Evolutionary conservation across 768 basidiomycete genomes (phyloP).

Genomic region (Agrocybe chaxingu): DNA sequence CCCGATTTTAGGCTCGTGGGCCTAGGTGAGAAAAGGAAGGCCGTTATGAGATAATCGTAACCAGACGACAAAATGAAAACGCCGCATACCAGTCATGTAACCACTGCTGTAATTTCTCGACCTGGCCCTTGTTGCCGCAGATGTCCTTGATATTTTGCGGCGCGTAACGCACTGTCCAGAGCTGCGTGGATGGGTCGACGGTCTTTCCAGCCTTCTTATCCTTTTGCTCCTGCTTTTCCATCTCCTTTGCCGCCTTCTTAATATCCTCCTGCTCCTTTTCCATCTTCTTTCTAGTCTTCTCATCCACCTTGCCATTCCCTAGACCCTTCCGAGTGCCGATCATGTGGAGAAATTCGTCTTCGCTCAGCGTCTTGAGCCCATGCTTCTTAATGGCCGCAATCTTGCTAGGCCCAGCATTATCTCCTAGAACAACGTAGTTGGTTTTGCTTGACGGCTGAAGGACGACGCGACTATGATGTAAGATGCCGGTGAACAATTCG

Average conservation of each 20-base stretch:
- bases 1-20: conserved; percentile 62
- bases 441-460: conserved; percentile 88
- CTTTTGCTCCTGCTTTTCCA: conserved; percentile 71
- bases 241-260: conserved; percentile 66
- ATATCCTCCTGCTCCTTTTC: conserved; percentile 80
- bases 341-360: conserved; percentile 84
- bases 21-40: conserved; percentile 41
- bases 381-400: conserved; percentile 85
- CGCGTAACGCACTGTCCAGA: conserved; percentile 97
- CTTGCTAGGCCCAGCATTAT: conserved; percentile 86
- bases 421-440: conserved; percentile 83
- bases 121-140: conserved; percentile 90
- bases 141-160: conserved; percentile 85
- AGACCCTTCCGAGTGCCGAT: conserved; percentile 70
- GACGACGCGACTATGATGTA: conserved; percentile 67
- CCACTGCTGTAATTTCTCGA: conserved; percentile 90
- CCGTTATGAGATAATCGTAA: neutral
- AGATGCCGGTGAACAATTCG: neutral
- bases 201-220: conserved; percentile 34
- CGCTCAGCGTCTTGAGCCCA: conserved; percentile 67
- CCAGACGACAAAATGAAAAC: neutral
- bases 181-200: conserved; percentile 53
- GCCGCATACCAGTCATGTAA: conserved; percentile 74
- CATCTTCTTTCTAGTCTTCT: conserved; percentile 78
- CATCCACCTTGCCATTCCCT: conserved; percentile 54